Percentiles rank a stretch among this genome's conserved stretches.
Evolutionary conservation across 1,139 yeast genomes (phyloP).

Genomic region (Yamadazyma triangularis): DNA sequence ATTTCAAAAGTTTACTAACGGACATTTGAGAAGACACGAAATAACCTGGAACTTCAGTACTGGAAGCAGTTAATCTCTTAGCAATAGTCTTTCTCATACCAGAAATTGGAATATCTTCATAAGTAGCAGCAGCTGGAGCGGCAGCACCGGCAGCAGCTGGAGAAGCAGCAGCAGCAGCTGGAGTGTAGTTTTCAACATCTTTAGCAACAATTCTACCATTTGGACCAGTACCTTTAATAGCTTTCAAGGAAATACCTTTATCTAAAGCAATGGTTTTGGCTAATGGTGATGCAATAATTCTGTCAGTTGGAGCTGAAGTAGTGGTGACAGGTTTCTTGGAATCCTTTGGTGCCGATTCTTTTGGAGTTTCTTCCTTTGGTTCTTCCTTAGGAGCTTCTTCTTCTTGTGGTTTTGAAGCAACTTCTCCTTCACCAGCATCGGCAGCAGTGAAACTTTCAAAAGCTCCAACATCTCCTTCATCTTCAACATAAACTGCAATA

Average conservation of each 20-base stretch:
- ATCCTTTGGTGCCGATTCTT: conserved; percentile 6
- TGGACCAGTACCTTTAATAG: conserved; percentile 90
- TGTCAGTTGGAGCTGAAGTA: conserved; percentile 37
- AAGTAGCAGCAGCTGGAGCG: conserved; percentile 52
- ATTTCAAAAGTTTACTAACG: conserved; percentile 84
- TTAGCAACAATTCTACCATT: conserved; percentile 88
- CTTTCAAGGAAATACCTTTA: conserved; percentile 82
- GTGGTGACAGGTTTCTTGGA: conserved; percentile 22
- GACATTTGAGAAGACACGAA: conserved; percentile 83
- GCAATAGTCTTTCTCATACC: conserved; percentile 95
- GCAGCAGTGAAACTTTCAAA: conserved; percentile 80
- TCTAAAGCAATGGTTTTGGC: conserved; percentile 94
- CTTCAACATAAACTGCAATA: conserved; percentile 94
- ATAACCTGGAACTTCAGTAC: conserved; percentile 85
- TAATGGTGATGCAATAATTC: conserved; percentile 91
- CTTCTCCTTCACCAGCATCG: conserved; percentile 66
- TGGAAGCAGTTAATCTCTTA: conserved; percentile 78
- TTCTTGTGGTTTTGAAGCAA: conserved; percentile 31
- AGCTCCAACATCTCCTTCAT: conserved; percentile 77
- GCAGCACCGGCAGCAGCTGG: conserved; percentile 47
- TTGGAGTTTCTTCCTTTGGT: conserved; percentile 24
- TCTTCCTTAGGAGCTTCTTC: conserved; percentile 25
- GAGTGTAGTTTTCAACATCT: conserved; percentile 72
- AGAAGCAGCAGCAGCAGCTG: conserved; percentile 36
- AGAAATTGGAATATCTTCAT: conserved; percentile 80